Conservation (phyloP, 768 basidiomycete species). For the Tulasnella sp. region DNA sequence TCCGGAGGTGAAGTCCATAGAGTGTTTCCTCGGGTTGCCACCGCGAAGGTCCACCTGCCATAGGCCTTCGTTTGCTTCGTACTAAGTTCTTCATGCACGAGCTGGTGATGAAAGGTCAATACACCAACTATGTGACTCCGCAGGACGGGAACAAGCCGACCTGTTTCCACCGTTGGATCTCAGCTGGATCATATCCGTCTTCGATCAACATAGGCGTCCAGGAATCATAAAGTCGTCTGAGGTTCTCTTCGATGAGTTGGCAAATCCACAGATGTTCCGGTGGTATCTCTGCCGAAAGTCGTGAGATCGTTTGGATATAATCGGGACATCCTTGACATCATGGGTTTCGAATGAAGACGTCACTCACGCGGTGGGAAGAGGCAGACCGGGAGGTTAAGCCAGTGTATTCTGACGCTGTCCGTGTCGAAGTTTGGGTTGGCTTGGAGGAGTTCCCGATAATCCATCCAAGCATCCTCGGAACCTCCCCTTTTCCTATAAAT, state of each 20-base stretch:
- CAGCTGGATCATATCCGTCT: not conserved
- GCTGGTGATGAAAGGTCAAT: not conserved
- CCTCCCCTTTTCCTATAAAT: not conserved
- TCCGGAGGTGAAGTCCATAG: not conserved
- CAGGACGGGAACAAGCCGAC: not conserved
- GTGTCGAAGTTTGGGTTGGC: constrained; percentile 4
- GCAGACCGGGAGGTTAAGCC: constrained; percentile 3
- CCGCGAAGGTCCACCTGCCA: not conserved
- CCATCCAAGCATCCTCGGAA: constrained; percentile 4
- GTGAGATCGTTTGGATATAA: not conserved
- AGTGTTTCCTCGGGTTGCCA: not conserved
- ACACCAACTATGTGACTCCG: not conserved
- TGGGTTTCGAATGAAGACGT: not conserved
- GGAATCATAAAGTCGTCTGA: not conserved
- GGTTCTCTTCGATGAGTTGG: not conserved
- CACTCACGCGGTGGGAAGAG: constrained; percentile 2
- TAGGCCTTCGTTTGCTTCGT: not conserved
- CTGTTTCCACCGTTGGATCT: not conserved
- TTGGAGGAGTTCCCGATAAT: not conserved
- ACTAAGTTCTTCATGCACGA: not conserved
- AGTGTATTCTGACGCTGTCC: not conserved
- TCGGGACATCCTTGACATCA: too few species aligned
- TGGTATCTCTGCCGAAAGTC: not conserved
- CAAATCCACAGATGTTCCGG: not conserved
- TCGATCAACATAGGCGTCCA: not conserved